Evolutionary conservation across 2,329 filamentous ascomycete species (phyloP).

Genomic region (Gaeumannomyces tritici): DNA sequence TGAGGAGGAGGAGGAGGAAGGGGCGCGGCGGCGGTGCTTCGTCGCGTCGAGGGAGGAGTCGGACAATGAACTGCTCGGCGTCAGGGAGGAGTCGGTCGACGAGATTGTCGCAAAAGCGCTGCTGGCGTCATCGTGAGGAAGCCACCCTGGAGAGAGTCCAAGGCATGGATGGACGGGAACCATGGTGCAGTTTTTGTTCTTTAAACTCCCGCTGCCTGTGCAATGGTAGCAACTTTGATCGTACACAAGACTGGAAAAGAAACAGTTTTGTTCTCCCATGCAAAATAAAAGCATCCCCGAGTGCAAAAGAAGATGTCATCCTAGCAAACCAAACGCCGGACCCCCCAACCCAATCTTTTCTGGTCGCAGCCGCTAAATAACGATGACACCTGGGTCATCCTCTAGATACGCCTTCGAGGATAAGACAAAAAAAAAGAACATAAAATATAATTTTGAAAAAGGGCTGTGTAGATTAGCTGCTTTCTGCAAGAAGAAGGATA

Average conservation of each 20-base stretch:
- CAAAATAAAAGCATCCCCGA: neutral
- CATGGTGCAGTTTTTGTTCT: neutral
- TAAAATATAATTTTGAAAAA: neutral
- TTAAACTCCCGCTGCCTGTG: neutral
- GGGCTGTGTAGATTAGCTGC: neutral
- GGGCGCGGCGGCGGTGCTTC: slow-evolving; percentile 11
- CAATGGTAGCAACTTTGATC: too few relatives aligned
- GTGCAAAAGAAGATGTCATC: neutral
- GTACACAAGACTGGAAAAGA: neutral
- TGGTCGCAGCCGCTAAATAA: neutral
- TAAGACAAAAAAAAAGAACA: neutral
- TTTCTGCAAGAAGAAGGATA: neutral
- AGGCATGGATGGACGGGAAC: neutral
- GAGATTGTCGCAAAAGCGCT: slow-evolving; percentile 16
- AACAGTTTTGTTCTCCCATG: too few relatives aligned
- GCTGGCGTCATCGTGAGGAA: neutral
- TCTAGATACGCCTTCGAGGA: too few relatives aligned
- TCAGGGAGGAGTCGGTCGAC: slow-evolving; percentile 16
- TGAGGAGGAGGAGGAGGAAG: slow-evolving; percentile 8
- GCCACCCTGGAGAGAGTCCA: too few relatives aligned
- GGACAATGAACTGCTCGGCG: slow-evolving; percentile 16
- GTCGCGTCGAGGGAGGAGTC: slow-evolving; percentile 13
- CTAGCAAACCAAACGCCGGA: neutral
- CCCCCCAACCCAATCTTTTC: neutral
- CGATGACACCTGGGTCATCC: too few relatives aligned